Evolutionary conservation across 805 yeast species (phyloP).

Genomic region (Yarrowia sp.): DNA sequence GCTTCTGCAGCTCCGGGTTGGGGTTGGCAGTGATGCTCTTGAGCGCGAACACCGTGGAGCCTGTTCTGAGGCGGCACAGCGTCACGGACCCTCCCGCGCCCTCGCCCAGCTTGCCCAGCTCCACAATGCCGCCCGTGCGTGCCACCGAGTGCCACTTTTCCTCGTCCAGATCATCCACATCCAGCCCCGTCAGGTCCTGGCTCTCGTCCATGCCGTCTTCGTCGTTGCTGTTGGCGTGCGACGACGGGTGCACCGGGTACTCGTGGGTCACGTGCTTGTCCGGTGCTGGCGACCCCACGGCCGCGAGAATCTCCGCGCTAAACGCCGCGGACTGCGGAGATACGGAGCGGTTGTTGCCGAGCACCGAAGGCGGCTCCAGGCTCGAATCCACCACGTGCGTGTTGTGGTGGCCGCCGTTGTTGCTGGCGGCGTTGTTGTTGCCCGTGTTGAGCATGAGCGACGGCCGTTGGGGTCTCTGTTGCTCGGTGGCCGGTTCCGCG

Average conservation of each 20-base stretch:
- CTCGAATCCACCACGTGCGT: constrained; percentile 23
- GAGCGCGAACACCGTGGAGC: constrained; percentile 78
- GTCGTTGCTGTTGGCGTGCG: constrained; percentile 15
- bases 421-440: neutral
- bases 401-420: neutral
- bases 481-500: constrained; percentile 34
- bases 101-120: constrained; percentile 81
- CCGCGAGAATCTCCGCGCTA: constrained; percentile 45
- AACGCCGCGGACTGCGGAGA: constrained; percentile 41
- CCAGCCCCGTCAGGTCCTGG: constrained; percentile 39
- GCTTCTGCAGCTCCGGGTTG: constrained; percentile 86
- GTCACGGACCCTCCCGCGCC: constrained; percentile 94
- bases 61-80: constrained; percentile 69
- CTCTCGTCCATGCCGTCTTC: constrained; percentile 27
- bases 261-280: constrained; percentile 30
- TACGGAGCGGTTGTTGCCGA: constrained; percentile 22
- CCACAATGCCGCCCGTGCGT: constrained; percentile 65
- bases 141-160: constrained; percentile 76
- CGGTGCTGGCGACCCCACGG: constrained; percentile 41
- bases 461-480: constrained; percentile 18
- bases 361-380: constrained; percentile 20
- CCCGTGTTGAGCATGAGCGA: constrained; percentile 37
- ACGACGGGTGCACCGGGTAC: constrained; percentile 30
- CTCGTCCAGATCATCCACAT: constrained; percentile 61
- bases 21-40: constrained; percentile 77